These are phyloP conservation scores for Yarrowia yakushimensis DNA, from an alignment of 805 yeast genomes.

Conservation along the genomic window DNA sequence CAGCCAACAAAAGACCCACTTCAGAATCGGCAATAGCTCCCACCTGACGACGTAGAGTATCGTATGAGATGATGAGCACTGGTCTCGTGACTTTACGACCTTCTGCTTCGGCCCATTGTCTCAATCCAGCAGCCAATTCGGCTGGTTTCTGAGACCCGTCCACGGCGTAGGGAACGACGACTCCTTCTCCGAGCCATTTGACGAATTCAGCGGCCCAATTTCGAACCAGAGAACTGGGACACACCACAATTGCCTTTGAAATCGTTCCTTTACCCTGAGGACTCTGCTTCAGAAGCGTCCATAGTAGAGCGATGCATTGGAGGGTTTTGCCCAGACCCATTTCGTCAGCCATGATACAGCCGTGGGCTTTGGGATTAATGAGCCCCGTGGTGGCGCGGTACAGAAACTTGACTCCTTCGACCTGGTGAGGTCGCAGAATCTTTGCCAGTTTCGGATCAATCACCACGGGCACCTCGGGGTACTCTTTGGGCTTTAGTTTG, in stretches of 20 bases:
- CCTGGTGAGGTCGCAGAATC: constrained; percentile 90
- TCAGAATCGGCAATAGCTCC: constrained; percentile 69
- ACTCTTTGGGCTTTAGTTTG: constrained; percentile 48
- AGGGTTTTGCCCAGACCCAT: constrained; percentile 93
- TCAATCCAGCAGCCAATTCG: constrained; percentile 64
- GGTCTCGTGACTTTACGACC: constrained; percentile 92
- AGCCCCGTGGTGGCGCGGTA: constrained; percentile 89
- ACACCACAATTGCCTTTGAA: constrained; percentile 85
- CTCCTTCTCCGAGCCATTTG: constrained; percentile 95
- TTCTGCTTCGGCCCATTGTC: constrained; percentile 80
- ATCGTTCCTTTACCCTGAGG: constrained; percentile 83
- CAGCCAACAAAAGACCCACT: constrained; percentile 82
- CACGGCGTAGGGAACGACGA: constrained; percentile 79
- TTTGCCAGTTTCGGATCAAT: constrained; percentile 85
- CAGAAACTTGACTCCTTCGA: constrained; percentile 89
- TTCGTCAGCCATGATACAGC: constrained; percentile 98
- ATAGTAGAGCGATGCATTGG: constrained; percentile 84
- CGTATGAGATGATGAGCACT: constrained; percentile 89
- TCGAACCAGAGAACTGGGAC: constrained; percentile 89
- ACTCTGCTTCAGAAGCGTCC: constrained; percentile 87
- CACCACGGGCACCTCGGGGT: constrained; percentile 90
- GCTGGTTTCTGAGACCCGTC: constrained; percentile 75
- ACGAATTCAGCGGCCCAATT: constrained; percentile 97
- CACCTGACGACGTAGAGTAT: constrained; percentile 83
- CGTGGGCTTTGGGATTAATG: constrained; percentile 61